Evolutionary conservation across 2,329 filamentous ascomycete species (phyloP).

Genomic region (Paraphaeosphaeria minitans): DNA sequence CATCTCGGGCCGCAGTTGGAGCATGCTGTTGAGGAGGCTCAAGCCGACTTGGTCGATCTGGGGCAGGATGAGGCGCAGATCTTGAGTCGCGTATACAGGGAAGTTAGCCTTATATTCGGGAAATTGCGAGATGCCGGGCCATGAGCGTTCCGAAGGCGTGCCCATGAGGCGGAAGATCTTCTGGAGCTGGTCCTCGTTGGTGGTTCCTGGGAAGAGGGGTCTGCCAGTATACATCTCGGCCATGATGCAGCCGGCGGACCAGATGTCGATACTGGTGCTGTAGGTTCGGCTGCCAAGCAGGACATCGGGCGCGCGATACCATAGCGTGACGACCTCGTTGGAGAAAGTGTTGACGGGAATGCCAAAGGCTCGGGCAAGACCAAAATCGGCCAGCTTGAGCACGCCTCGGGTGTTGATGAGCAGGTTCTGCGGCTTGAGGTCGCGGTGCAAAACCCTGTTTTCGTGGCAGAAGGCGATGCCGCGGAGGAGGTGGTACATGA

Average conservation of each 20-base stretch:
- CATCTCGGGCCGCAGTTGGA: constrained; percentile 90
- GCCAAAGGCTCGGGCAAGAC: constrained; percentile 89
- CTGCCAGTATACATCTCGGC: constrained; percentile 98
- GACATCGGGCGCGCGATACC: constrained; percentile 97
- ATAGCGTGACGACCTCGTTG: constrained; percentile 95
- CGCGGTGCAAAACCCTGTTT: constrained; percentile 92
- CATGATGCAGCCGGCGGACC: constrained; percentile 99
- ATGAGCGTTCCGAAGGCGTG: constrained; percentile 91
- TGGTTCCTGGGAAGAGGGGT: constrained; percentile 94
- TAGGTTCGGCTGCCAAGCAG: constrained; percentile 92
- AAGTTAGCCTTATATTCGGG: constrained; percentile 98
- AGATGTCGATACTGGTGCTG: constrained; percentile 99
- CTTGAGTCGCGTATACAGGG: constrained; percentile 92
- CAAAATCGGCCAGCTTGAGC: constrained; percentile 93
- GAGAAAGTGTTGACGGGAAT: constrained; percentile 98
- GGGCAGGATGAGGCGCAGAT: constrained; percentile 82
- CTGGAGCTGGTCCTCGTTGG: constrained; percentile 95
- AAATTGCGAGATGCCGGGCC: constrained; percentile 92
- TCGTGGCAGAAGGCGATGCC: constrained; percentile 98
- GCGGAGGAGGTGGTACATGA: constrained; percentile 96
- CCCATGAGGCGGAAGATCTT: constrained; percentile 99
- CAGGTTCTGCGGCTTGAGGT: constrained; percentile 94
- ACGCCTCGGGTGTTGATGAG: constrained; percentile 91
- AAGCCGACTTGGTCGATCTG: constrained; percentile 88
- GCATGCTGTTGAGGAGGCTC: constrained; percentile 85